Percentiles rank a stretch among this genome's conserved stretches.
These are phyloP conservation scores for Rhizoclosmatium sp. DNA, from an alignment of 192 early-diverging fungal species.

Conservation along the genomic window DNA sequence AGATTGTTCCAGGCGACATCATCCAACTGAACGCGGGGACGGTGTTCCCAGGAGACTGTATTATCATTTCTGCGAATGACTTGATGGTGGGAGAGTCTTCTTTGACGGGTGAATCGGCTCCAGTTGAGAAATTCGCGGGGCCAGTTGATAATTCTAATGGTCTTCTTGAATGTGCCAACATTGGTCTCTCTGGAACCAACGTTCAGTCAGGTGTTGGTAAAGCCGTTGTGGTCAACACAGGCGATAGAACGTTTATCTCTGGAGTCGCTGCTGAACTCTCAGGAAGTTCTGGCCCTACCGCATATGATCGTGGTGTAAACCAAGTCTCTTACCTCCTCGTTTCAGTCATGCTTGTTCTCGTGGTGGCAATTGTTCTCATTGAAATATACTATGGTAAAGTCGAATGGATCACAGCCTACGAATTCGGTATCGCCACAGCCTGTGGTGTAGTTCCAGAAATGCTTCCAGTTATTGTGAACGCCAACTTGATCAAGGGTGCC, in stretches of 20 bases:
- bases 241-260: slow-evolving; percentile 54
- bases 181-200: slow-evolving; percentile 55
- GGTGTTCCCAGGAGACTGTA: not conserved
- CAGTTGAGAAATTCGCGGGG: not conserved
- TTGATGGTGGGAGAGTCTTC: slow-evolving; percentile 1
- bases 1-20: not conserved
- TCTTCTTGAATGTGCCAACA: slow-evolving; percentile 38
- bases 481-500: slow-evolving; percentile 59
- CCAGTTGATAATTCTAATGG: not conserved
- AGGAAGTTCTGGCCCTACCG: slow-evolving; percentile 39
- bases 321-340: slow-evolving; percentile 57
- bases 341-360: slow-evolving; percentile 40
- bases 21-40: not conserved
- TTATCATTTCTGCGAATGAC: not conserved
- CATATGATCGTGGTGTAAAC: slow-evolving; percentile 57
- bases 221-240: slow-evolving; percentile 56
- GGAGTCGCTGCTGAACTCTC: slow-evolving; percentile 51
- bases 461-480: slow-evolving; percentile 62
- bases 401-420: slow-evolving; percentile 45
- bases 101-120: not conserved
- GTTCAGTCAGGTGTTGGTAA: slow-evolving; percentile 58
- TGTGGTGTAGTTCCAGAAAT: slow-evolving; percentile 65
- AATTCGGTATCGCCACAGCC: slow-evolving; percentile 57
- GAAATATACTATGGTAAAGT: slow-evolving; percentile 51
- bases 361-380: slow-evolving; percentile 58